phyloP scores from a whole-genome alignment of 2,329 filamentous ascomycete genomes.

The Alternaria incomplexa region DNA sequence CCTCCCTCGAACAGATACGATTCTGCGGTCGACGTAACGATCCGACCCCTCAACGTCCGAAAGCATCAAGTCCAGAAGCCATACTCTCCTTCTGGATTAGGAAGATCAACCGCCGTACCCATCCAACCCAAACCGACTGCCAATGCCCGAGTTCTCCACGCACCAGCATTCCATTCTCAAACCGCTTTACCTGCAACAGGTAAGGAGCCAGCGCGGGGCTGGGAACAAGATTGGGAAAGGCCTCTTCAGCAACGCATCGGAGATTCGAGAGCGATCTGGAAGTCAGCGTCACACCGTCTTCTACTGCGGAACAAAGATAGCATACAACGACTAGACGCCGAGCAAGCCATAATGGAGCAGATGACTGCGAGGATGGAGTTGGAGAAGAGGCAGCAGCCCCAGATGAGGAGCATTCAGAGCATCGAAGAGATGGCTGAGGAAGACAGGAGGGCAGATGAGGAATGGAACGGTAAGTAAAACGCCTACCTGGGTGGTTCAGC shows the following conservation, averaged over 20 bases:
- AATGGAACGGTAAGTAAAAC: neutral
- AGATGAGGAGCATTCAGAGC: constrained; percentile 11
- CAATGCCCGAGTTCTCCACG: neutral
- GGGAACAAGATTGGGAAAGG: constrained; percentile 13
- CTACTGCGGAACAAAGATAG: constrained; percentile 9
- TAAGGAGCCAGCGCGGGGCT: neutral
- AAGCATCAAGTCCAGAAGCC: neutral
- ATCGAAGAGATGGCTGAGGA: constrained; percentile 16
- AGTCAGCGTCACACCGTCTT: constrained; percentile 3
- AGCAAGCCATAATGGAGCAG: neutral
- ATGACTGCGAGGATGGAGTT: neutral
- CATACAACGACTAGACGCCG: neutral
- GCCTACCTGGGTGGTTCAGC: too few relatives aligned
- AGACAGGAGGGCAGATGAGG: constrained; percentile 4
- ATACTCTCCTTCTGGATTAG: neutral
- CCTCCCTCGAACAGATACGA: constrained; percentile 1
- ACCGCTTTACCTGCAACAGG: neutral
- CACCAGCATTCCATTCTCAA: neutral
- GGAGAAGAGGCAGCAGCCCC: neutral
- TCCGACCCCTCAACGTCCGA: neutral
- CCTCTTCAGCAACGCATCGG: constrained; percentile 8
- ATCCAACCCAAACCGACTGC: neutral
- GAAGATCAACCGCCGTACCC: neutral
- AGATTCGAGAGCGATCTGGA: constrained; percentile 6
- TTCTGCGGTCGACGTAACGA: constrained; percentile 9